These are phyloP conservation scores for Curvularia sp. DNA, from an alignment of 2,329 filamentous ascomycete species.

Conservation along the genomic window DNA sequence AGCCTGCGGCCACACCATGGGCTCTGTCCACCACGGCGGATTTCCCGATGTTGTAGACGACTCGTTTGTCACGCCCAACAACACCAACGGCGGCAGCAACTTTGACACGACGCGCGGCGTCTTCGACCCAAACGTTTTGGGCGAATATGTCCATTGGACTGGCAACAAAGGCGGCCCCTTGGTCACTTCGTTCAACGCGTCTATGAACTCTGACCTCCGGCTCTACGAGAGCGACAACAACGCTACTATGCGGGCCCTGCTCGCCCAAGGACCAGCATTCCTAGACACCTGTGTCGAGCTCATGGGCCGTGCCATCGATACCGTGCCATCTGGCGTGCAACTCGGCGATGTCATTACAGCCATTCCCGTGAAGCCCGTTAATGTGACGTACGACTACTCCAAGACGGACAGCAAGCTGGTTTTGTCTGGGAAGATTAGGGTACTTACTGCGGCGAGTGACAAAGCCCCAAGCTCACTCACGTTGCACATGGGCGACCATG, in stretches of 20 bases:
- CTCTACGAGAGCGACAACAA: conserved; percentile 39
- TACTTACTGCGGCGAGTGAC: neutral
- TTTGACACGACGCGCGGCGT: conserved; percentile 38
- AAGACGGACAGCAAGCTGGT: neutral
- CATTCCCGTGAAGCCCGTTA: conserved; percentile 2
- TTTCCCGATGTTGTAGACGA: conserved; percentile 39
- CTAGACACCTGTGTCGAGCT: conserved; percentile 11
- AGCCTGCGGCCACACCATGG: conserved; percentile 43
- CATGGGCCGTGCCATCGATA: conserved; percentile 18
- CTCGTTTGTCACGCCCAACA: conserved; percentile 23
- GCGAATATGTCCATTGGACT: conserved; percentile 38
- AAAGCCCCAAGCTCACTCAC: neutral
- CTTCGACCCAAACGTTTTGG: conserved; percentile 37
- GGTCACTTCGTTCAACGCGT: conserved; percentile 32
- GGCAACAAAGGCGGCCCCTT: conserved; percentile 35
- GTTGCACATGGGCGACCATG: neutral
- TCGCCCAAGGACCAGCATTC: conserved; percentile 8
- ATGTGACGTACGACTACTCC: conserved; percentile 2
- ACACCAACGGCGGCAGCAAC: conserved; percentile 31
- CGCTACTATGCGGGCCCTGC: conserved; percentile 32
- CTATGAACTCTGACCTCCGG: conserved; percentile 36
- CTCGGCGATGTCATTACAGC: neutral
- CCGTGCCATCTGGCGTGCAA: conserved; percentile 12
- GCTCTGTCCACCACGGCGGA: conserved; percentile 37
- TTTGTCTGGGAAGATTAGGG: conserved; percentile 7